Evolutionary conservation across 768 basidiomycete species (phyloP), one percentile per base, ranked within the genome.

Genomic region (Mycena kentingensis): DNA sequence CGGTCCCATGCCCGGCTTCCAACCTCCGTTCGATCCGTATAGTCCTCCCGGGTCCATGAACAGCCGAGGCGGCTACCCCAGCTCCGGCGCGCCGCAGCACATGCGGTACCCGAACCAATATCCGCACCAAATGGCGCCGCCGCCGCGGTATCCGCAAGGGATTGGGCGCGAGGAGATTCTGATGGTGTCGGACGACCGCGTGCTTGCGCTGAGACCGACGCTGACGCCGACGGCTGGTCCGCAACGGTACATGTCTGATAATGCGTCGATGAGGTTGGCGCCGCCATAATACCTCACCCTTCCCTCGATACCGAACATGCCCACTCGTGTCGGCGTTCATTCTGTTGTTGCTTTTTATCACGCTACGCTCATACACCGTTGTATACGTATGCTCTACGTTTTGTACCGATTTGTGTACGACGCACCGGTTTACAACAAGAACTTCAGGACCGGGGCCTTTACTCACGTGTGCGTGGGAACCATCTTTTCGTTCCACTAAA

Each of bases 141-240:
- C 53, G 48, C 4, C 37, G 8, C 70, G 75, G 34, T 68, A 77
- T 54, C 73, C 74, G 36, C 80, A 82, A 62, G 71, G 74, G 28
- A 73, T 76, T 11, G 84, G 79, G 12, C 79, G 88, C 24, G 88
- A 91, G 54, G 93, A 97, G 69, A 92, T 97, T 65, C 73, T 96
- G 56, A 84, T 95, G 70, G 88, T 92, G 29, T 92, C 90, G 4
- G 94, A 95, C 60, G 93, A 96, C 70, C 82, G 88, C 28, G 84
- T 93, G 53, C 72, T 93, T 64, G 79, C 85, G 36, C 68, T 93
- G 48, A 82, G 85, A 42, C 73, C 86, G 56, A 69, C 85, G 36
- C 68, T 93, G 48, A 82, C 85, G 42, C 73, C 86, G 56, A 69
- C 76, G 51, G 66, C 72, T 15, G 68, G 67, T 29, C 63, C 64